Evolutionary conservation across 164 flowering plant species (phyloP), one percentile per base, ranked within the genome.

Genomic region (Magnolia changhungtana): DNA sequence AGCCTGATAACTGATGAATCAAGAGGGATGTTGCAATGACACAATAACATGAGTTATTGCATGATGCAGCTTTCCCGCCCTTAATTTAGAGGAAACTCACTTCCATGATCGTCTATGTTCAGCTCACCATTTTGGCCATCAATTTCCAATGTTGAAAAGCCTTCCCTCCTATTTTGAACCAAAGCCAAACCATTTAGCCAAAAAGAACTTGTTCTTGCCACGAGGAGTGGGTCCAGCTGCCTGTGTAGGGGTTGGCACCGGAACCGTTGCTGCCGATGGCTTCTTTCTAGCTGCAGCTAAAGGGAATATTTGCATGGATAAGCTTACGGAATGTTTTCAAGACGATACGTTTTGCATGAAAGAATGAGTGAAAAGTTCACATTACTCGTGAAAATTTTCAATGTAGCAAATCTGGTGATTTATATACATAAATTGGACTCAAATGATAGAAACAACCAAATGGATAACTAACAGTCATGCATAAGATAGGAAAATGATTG

Each of bases 151-250:
- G 72, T 45, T 20, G 45, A 21, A 55, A 14, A 19, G 11, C 64
- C 63, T n/a, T 16, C 1, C 14, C 27, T 50, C 81, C 78, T 80
- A 83, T 71, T 83, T 88, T 63, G 87, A 80, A 55, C 90, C 86
- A 64, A 87, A 89, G 52, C 90, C 92, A 76, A 90, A 89, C 87
- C 85, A 88, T 69, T 83, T 88, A 18, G 90, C 87, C 58, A 89
- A 70, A 80, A 80, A 89, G 78, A 82, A 86, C 80, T 75, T 83
- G 67, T 87, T 89, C 77, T 90, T 89, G 71, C 78, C 84, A 23
- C 88, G 80, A 51, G 81, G 11, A 19, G 76, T 63, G 29, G 82
- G 45, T 67, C 71, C 63, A 20, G 84, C 73, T 66, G 84, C 76
- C 72, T 75, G 74, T 14, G 71, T 63, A 29, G 90, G 75, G 24